Evolutionary conservation across 768 basidiomycete species (phyloP), one percentile per base, ranked within the genome.

Genomic region (Trichaptum fuscoviolaceum): DNA sequence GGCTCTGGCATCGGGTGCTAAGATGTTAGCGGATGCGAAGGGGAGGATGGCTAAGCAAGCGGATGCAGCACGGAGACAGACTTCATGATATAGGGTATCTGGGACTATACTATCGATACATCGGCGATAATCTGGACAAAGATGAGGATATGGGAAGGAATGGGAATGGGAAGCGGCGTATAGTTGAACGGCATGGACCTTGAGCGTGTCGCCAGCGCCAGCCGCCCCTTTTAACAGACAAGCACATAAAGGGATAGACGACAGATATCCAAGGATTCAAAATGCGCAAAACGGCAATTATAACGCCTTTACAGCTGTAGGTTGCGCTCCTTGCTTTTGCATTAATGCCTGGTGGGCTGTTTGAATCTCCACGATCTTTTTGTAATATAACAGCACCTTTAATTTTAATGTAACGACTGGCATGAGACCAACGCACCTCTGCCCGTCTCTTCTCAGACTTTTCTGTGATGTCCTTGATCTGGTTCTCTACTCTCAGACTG

Each of bases 391-490:
- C 17, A 42, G 24, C 24, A 67, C 10, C 8, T 64, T 10, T 26
- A 57, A 36, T 35, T 18, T 35, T 25, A 26, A 35, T 34, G 58
- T 18, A 25, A 12, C 7, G 34, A 2, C 26, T 15, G 42, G 42
- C 20, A 52, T 9, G 58, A 57, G 18, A 35, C 15, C n/a, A 7
- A 72, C 79, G 65, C 64, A 92, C 96, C 85, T 97, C 93, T 42
- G 78, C 72, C 78, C 91, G 95, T 79, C 92, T 94, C 73, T 86
- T 88, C 70, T 95, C 93, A 64, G 88, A 82, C 71, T 88, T 91
- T 34, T 83, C 82, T 70, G 89, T 87, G 26, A 90, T 78, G 3
- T 96, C 93, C 73, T 92, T 89, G 60, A 98, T 80, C 74, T 93
- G 92, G 8, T 72, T 75, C 76, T 97, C 96, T 1, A 94, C 86